phyloP scores from a whole-genome alignment of 2,329 filamentous ascomycete species.

The Cadophora sp. region DNA sequence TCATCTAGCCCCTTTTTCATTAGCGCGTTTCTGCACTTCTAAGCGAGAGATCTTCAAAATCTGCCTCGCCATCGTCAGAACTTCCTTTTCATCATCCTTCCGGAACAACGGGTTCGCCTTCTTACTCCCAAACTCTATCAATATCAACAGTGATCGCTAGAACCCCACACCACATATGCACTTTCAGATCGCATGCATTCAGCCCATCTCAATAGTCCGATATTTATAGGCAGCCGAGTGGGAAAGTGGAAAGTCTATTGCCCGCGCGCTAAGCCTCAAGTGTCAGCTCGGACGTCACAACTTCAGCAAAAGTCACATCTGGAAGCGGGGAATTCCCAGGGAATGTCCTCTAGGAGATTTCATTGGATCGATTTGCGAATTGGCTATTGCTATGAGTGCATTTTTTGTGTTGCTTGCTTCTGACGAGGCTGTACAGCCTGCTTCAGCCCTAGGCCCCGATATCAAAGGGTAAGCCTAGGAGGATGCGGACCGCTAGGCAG shows the following conservation, averaged over 20 bases:
- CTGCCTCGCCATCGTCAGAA: neutral
- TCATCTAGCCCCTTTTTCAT: neutral
- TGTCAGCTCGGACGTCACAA: neutral
- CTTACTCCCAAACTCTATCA: neutral
- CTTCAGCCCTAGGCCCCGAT: slow-evolving; percentile 12
- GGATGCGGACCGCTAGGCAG: slow-evolving; percentile 7
- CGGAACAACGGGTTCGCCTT: neutral
- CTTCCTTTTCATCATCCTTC: slow-evolving; percentile 13
- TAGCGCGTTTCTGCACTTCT: neutral
- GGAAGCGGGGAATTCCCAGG: neutral
- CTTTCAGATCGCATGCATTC: neutral
- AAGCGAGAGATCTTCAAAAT: slow-evolving; percentile 7
- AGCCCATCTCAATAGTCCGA: neutral
- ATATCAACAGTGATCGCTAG: neutral
- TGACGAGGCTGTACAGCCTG: slow-evolving; percentile 9
- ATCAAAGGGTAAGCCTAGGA: neutral
- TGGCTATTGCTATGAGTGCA: neutral
- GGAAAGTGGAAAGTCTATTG: neutral
- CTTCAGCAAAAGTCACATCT: neutral
- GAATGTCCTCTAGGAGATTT: neutral
- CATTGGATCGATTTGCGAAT: slow-evolving; percentile 3
- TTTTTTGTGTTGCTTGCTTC: slow-evolving; percentile 5
- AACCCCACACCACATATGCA: neutral
- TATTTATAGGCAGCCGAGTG: slow-evolving; percentile 12
- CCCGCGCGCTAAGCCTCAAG: neutral